Evolutionary conservation across 495 filamentous ascomycete genomes (phyloP).

Genomic region (Cenococcum geophilum): DNA sequence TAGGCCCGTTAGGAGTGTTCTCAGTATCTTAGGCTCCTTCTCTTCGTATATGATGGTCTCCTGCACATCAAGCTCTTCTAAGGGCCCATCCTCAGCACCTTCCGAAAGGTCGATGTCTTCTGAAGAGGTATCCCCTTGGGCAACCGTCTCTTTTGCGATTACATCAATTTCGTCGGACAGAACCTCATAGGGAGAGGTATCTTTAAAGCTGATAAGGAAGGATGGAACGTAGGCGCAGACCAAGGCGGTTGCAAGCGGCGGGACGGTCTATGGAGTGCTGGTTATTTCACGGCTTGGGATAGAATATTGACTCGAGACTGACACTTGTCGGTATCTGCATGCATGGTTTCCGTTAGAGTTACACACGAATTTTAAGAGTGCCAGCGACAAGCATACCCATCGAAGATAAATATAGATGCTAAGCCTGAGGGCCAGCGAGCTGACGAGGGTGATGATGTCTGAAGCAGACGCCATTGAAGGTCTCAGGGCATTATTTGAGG

Average conservation of each 20-base stretch:
- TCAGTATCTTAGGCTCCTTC: slow-evolving; percentile 38
- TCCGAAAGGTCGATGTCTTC: slow-evolving; percentile 34
- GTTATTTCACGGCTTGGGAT: slow-evolving; percentile 3
- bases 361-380: neutral
- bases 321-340: slow-evolving; percentile 28
- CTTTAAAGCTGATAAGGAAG: slow-evolving; percentile 53
- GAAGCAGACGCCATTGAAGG: slow-evolving; percentile 17
- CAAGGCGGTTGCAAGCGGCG: slow-evolving; percentile 60
- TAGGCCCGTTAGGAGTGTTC: slow-evolving; percentile 66
- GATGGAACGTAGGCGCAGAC: slow-evolving; percentile 68
- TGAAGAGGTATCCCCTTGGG: slow-evolving; percentile 28
- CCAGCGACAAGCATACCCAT: slow-evolving; percentile 57
- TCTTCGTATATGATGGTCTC: slow-evolving; percentile 39
- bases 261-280: slow-evolving; percentile 28
- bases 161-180: slow-evolving; percentile 56
- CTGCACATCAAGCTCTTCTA: slow-evolving; percentile 39
- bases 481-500: neutral
- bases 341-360: slow-evolving; percentile 16
- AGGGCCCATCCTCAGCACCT: slow-evolving; percentile 29
- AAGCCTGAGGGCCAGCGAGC: slow-evolving; percentile 57
- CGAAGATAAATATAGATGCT: slow-evolving; percentile 69
- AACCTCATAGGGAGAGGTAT: slow-evolving; percentile 53
- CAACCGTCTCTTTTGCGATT: slow-evolving; percentile 48
- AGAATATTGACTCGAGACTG: slow-evolving; percentile 10
- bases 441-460: slow-evolving; percentile 41